These are phyloP conservation scores for Lagenidium sp. DNA, from an alignment of 352 stramenopile species.

Conservation along the genomic window DNA sequence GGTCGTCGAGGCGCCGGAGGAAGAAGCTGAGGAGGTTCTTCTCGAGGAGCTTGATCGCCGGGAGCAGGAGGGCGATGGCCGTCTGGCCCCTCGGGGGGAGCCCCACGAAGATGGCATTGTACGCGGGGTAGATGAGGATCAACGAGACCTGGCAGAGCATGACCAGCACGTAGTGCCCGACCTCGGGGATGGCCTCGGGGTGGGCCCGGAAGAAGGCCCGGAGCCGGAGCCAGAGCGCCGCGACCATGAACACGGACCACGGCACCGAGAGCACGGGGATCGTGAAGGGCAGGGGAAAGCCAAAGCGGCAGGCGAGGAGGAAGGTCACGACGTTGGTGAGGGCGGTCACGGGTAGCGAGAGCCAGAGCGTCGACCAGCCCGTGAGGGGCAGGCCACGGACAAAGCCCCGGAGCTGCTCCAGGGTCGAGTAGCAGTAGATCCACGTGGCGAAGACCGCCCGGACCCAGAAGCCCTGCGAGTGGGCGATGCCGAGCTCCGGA, in stretches of 20 bases:
- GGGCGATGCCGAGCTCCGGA: neutral
- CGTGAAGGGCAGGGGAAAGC: conserved; percentile 28
- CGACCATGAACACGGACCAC: conserved; percentile 13
- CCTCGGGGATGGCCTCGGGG: conserved; percentile 3
- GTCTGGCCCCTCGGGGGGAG: conserved; percentile 9
- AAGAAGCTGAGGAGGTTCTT: conserved; percentile 21
- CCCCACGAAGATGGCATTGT: conserved; percentile 19
- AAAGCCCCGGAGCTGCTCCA: neutral
- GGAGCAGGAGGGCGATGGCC: conserved; percentile 17
- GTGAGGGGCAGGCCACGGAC: neutral
- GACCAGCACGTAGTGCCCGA: conserved; percentile 17
- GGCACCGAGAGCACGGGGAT: conserved; percentile 9
- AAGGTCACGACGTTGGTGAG: neutral
- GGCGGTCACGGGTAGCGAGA: neutral
- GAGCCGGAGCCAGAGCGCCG: conserved; percentile 15
- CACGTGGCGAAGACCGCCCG: neutral
- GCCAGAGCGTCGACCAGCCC: neutral
- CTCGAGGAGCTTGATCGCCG: conserved; percentile 22
- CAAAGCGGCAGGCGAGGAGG: neutral
- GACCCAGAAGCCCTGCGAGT: neutral
- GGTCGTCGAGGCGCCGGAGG: conserved; percentile 12
- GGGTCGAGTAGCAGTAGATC: neutral
- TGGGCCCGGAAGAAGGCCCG: conserved; percentile 12
- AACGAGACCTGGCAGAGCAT: conserved; percentile 21
- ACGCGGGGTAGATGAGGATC: conserved; percentile 22